Conservation (phyloP, 345 rosid species). For the Syzygium oleosum region DNA sequence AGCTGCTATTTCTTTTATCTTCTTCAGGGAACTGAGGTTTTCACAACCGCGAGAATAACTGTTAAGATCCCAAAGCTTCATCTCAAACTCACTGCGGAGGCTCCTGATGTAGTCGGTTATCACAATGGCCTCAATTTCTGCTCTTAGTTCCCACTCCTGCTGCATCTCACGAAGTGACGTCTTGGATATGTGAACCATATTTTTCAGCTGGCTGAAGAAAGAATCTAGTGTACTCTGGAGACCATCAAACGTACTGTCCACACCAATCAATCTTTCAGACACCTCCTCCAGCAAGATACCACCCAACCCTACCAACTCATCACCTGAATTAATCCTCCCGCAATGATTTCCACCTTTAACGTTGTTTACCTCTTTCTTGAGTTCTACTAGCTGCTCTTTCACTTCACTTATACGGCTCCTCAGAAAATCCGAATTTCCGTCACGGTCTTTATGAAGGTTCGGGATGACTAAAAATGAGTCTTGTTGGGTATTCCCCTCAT, state of each 20-base stretch:
- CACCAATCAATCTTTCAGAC: constrained; percentile 21
- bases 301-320: constrained; percentile 33
- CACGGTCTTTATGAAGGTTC: background rate
- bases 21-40: constrained; percentile 10
- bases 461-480: background rate
- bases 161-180: constrained; percentile 34
- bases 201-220: constrained; percentile 17
- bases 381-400: constrained; percentile 42
- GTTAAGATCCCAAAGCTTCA: constrained; percentile 31
- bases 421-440: constrained; percentile 19
- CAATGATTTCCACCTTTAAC: constrained; percentile 23
- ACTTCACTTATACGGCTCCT: constrained; percentile 25
- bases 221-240: constrained; percentile 22
- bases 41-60: constrained; percentile 12
- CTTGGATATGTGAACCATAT: constrained; percentile 19
- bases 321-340: constrained; percentile 18
- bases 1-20: constrained; percentile 52
- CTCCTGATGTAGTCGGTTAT: constrained; percentile 29
- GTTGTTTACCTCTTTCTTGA: constrained; percentile 40
- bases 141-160: constrained; percentile 35
- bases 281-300: constrained; percentile 25
- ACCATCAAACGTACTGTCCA: constrained; percentile 26
- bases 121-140: constrained; percentile 41
- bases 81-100: constrained; percentile 52
- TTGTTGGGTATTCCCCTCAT: background rate